Base-by-base conservation (phyloP, 148 eudicot genomes). In the Nepenthes gracilis region DNA sequence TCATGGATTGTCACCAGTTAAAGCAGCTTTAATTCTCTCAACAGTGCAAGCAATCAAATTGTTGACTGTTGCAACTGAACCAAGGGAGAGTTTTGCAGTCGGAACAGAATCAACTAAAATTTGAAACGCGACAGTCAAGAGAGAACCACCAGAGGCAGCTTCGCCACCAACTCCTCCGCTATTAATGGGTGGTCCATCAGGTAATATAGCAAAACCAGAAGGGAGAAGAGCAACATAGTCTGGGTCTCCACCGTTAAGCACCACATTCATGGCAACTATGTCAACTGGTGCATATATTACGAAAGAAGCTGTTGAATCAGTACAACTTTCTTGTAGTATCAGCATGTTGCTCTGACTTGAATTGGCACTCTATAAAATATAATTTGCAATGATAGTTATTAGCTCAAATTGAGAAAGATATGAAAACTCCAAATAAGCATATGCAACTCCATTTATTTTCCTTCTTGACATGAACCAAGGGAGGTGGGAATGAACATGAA, bases 271-370 rank as follows among this genome's bases (percentile, higher is more conserved):
- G 0, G 97, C 97, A 4, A 80, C 88, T 4, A 90, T 76, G 36
- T 90, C 97, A 0, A 90, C 97, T 0, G 97, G 97, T 45, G 97
- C 97, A 40, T 86, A 90, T 38, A 90, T 90, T 1, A 90, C 97
- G 32, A 86, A 86, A 6, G 95, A 86, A 47, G 91, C 94, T 2
- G 97, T 90, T 50, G 85, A 56, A 47, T 90, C 97, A 1, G 85
- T 80, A 75, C 86, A 74, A 64, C 97, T 90, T 77, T 90, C 97
- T 71, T 90, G 97, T 11, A 90, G 80, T 71, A 90, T 90, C 59
- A 90, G 82, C 97, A 90, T 90, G 74, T 90, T 90, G 85, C 95
- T 90, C 43, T 86, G 97, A 77, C 97, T 90, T 50, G 97, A 90
- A 66, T 86, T 90, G 43, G 86, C 85, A 43, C 95, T 90, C 97